Evolutionary conservation across 352 stramenopile genomes (phyloP).

Genomic region (Elongisporangium anandrum): DNA sequence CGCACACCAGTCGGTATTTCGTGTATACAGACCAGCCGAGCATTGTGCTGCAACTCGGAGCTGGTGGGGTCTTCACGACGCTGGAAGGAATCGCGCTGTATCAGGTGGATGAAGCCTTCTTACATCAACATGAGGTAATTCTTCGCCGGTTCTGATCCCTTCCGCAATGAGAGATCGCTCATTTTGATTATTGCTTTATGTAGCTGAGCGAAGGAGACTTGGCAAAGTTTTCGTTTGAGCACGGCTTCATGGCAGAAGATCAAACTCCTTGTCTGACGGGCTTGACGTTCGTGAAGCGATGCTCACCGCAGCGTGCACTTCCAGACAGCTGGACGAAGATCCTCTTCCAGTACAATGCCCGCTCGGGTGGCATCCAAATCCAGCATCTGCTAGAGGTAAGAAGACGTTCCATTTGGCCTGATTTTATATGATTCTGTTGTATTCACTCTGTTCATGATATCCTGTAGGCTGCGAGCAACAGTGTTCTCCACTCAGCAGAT

Average conservation of each 20-base stretch:
- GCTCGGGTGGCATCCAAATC: slow-evolving; percentile 53
- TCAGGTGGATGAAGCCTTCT: slow-evolving; percentile 34
- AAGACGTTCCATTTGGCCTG: neutral
- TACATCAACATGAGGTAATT: slow-evolving; percentile 62
- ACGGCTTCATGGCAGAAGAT: slow-evolving; percentile 43
- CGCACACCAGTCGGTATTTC: slow-evolving; percentile 79
- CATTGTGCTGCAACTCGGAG: slow-evolving; percentile 66
- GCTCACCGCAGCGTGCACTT: slow-evolving; percentile 75
- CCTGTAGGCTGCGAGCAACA: neutral
- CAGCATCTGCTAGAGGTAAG: slow-evolving; percentile 59
- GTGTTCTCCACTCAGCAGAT: slow-evolving; percentile 11
- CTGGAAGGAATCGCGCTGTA: slow-evolving; percentile 69
- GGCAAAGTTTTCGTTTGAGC: slow-evolving; percentile 72
- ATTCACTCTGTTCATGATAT: neutral
- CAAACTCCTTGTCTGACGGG: slow-evolving; percentile 43
- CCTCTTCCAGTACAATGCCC: slow-evolving; percentile 75
- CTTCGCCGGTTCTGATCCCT: too few species aligned
- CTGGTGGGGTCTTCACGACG: slow-evolving; percentile 45
- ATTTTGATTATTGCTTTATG: neutral
- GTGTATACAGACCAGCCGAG: slow-evolving; percentile 61
- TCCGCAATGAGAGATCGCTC: too few species aligned
- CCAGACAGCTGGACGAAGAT: slow-evolving; percentile 89
- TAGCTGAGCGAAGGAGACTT: slow-evolving; percentile 76
- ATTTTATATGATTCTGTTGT: slow-evolving; percentile 2
- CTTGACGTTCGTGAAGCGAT: slow-evolving; percentile 67